phyloP scores from a whole-genome alignment of 805 yeast genomes.

The Teunomyces stri region DNA sequence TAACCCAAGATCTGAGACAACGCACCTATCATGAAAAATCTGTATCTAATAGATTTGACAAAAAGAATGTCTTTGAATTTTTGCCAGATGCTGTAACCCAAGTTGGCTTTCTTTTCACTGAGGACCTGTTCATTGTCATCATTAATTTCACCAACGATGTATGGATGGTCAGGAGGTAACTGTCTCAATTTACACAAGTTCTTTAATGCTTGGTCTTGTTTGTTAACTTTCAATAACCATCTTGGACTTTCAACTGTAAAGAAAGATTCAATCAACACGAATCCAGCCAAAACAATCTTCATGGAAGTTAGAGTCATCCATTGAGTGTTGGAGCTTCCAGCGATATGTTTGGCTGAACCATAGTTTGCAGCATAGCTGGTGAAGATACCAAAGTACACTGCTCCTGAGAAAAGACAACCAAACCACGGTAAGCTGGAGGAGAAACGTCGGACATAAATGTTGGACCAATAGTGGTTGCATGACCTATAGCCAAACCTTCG shows the following conservation, averaged over 20 bases:
- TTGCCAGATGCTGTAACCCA: slow-evolving; percentile 12
- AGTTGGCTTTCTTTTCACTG: slow-evolving; percentile 28
- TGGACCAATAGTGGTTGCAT: slow-evolving; percentile 56
- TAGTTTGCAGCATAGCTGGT: slow-evolving; percentile 49
- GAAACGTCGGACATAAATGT: slow-evolving; percentile 53
- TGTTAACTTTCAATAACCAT: slow-evolving; percentile 47
- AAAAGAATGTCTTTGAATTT: slow-evolving; percentile 32
- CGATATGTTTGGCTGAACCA: slow-evolving; percentile 49
- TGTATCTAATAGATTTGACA: slow-evolving; percentile 42
- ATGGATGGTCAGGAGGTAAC: slow-evolving; percentile 47
- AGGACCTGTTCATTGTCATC: slow-evolving; percentile 50
- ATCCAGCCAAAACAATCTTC: slow-evolving; percentile 49
- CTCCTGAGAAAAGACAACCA: slow-evolving; percentile 54
- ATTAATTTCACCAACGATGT: slow-evolving; percentile 47
- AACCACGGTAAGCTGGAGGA: slow-evolving; percentile 51
- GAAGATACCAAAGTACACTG: slow-evolving; percentile 55
- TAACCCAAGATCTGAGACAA: slow-evolving; percentile 49
- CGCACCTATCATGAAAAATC: slow-evolving; percentile 43
- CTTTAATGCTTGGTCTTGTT: slow-evolving; percentile 37
- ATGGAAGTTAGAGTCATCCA: slow-evolving; percentile 54
- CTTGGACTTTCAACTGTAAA: slow-evolving; percentile 51
- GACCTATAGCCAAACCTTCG: slow-evolving; percentile 58
- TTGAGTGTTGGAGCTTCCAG: slow-evolving; percentile 34
- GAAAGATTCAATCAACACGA: slow-evolving; percentile 40
- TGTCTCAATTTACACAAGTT: slow-evolving; percentile 44